Evolutionary conservation across 2,329 filamentous ascomycete species (phyloP), one percentile per base, ranked within the genome.

Genomic region (Fulvia fulva): DNA sequence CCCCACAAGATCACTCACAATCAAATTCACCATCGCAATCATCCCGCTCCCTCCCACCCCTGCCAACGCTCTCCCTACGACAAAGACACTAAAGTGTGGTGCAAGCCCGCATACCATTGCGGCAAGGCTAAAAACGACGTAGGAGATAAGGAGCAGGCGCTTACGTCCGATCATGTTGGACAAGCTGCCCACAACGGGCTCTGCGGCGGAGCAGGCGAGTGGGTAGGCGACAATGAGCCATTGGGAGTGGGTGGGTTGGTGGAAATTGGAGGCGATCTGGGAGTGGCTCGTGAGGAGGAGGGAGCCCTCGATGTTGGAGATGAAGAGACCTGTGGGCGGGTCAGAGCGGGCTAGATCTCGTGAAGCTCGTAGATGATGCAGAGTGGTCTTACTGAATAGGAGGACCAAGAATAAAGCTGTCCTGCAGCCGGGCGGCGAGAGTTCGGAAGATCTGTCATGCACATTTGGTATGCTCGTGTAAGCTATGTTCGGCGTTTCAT

Each of bases 351-450:
- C 12, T 7, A 9, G 28, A 12, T 32, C 28, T 32, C 12, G 28
- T 14, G 1, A 43, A 14, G 12, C 21, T 16, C 14, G n/a, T 12
- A 43, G 22, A 37, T 16, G 7, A n/a, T 28, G 7, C 16, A 3
- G 32, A 11, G 28, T 16, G 21, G 9, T 41, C 50, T 21, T 43
- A 43, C 50, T 53, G 32, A 53, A 53, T 6, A 53, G 30, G 6
- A 53, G 50, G 28, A 53, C 50, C 2, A 53, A 28, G n/a, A 52
- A 52, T 21, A 52, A 37, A n/a, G 50, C 50, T 34, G 50, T 52
- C 23, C 28, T 23, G 50, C 50, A 52, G 28, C 50, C 50, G 16
- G 50, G 50, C 50, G 50, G 50, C 19, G 50, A 11, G n/a, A 19
- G 8, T 41, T 52, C 50, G 19, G 32, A 4, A 21, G n/a, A 22